A percentile compares a stretch with the other conserved stretches of the same genome.
These are phyloP conservation scores for Gossypioides kirkii DNA, from an alignment of 345 rosid genomes.

Conservation along the genomic window DNA sequence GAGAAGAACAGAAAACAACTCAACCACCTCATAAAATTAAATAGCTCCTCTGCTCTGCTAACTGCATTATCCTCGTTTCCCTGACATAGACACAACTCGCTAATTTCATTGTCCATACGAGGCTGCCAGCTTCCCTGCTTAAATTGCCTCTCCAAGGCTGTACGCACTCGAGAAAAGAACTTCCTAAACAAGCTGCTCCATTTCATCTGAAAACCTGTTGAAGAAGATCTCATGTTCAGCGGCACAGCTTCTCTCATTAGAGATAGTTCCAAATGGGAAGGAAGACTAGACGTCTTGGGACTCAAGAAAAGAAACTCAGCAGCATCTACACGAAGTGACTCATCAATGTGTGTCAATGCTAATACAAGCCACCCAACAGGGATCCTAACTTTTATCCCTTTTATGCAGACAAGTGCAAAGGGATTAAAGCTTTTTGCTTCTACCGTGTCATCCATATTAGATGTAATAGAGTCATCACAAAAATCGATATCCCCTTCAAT, in stretches of 20 bases:
- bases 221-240: constrained; percentile 92
- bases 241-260: constrained; percentile 79
- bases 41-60: constrained; percentile 62
- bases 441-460: constrained; percentile 10
- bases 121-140: constrained; percentile 77
- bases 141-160: constrained; percentile 83
- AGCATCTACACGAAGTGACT: constrained; percentile 87
- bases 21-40: constrained; percentile 87
- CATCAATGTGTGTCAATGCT: constrained; percentile 89
- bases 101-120: constrained; percentile 18
- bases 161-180: constrained; percentile 82
- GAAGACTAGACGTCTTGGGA: constrained; percentile 84
- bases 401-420: constrained; percentile 56
- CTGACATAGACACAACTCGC: constrained; percentile 20
- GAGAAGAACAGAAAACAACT: constrained; percentile 74
- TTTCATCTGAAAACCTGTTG: constrained; percentile 96
- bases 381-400: constrained; percentile 66
- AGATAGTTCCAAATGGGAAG: constrained; percentile 76
- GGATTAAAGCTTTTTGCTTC: constrained; percentile 28
- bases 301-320: constrained; percentile 92
- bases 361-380: constrained; percentile 73
- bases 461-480: constrained; percentile 19
- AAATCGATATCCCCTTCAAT: constrained; percentile 88
- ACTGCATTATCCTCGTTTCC: constrained; percentile 32
- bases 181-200: constrained; percentile 92